Conservation (phyloP, 2,329 filamentous ascomycete genomes). For the Blastomyces gilchristii region DNA sequence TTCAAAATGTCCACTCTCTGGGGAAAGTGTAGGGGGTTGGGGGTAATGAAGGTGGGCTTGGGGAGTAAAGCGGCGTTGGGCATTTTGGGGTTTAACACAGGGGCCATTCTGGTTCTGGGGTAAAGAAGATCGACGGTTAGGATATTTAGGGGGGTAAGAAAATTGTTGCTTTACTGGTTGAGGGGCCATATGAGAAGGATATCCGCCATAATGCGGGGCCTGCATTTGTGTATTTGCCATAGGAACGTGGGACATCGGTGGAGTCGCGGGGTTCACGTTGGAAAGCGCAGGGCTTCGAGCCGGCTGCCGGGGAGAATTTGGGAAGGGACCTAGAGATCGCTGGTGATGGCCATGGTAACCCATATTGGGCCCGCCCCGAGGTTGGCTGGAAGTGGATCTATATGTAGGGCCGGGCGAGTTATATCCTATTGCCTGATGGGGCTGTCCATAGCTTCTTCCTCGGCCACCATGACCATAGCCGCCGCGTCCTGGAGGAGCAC, state of each 20-base stretch:
- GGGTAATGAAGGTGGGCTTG: slow-evolving; percentile 19
- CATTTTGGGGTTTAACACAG: slow-evolving; percentile 9
- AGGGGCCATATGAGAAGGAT: slow-evolving; percentile 46
- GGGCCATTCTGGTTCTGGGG: slow-evolving; percentile 19
- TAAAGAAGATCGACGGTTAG: slow-evolving; percentile 23
- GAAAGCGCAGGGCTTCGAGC: slow-evolving; percentile 56
- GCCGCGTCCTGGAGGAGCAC: slow-evolving; percentile 45
- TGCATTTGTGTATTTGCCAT: slow-evolving; percentile 56
- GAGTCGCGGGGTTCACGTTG: slow-evolving; percentile 56
- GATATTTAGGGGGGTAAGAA: slow-evolving; percentile 21
- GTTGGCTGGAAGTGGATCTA: slow-evolving; percentile 42
- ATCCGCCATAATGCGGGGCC: slow-evolving; percentile 49
- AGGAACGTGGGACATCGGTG: slow-evolving; percentile 61
- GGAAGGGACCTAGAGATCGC: slow-evolving; percentile 38
- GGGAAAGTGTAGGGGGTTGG: slow-evolving; percentile 51
- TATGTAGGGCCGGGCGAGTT: slow-evolving; percentile 44
- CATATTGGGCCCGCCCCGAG: slow-evolving; percentile 43
- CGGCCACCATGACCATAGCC: slow-evolving; percentile 46
- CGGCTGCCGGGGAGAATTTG: slow-evolving; percentile 56
- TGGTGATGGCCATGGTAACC: slow-evolving; percentile 39
- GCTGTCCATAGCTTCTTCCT: slow-evolving; percentile 47
- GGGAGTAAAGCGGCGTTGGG: slow-evolving; percentile 16
- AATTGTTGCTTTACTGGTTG: slow-evolving; percentile 50
- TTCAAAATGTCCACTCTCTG: slow-evolving; percentile 61
- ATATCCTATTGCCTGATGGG: slow-evolving; percentile 43